These are phyloP conservation scores for Wickerhamiella azymoides DNA, from an alignment of 805 yeast species.

Conservation along the genomic window DNA sequence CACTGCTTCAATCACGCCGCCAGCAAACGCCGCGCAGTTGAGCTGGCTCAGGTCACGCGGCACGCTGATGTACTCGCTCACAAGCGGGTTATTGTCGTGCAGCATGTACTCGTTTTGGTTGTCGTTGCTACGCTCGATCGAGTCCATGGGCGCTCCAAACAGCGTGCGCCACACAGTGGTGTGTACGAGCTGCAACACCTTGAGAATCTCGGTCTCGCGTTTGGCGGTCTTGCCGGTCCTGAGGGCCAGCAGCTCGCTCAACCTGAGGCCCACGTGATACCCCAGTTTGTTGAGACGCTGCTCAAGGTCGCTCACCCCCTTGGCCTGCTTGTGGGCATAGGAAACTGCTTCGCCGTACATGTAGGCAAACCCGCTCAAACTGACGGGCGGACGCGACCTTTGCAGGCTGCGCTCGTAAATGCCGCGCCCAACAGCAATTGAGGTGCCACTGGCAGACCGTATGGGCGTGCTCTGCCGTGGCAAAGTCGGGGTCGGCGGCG, in stretches of 20 bases:
- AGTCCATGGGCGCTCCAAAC: slow-evolving; percentile 64
- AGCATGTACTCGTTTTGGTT: slow-evolving; percentile 64
- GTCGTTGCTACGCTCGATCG: slow-evolving; percentile 57
- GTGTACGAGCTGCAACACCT: slow-evolving; percentile 57
- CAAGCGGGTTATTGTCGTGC: slow-evolving; percentile 56
- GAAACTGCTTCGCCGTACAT: slow-evolving; percentile 58
- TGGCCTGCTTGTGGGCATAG: slow-evolving; percentile 46
- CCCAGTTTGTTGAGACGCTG: slow-evolving; percentile 55
- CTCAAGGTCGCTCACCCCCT: slow-evolving; percentile 53
- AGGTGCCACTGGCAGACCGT: neutral
- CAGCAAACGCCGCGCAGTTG: slow-evolving; percentile 70
- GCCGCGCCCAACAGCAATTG: neutral
- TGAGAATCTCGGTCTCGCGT: slow-evolving; percentile 53
- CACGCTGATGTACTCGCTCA: slow-evolving; percentile 58
- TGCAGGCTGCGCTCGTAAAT: slow-evolving; percentile 60
- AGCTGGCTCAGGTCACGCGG: slow-evolving; percentile 68
- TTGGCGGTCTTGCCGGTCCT: slow-evolving; percentile 56
- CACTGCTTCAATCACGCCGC: slow-evolving; percentile 76
- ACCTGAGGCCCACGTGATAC: slow-evolving; percentile 59
- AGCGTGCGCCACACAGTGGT: slow-evolving; percentile 58
- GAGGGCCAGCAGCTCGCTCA: slow-evolving; percentile 51
- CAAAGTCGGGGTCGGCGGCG: slow-evolving; percentile 5
- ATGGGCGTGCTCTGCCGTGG: neutral
- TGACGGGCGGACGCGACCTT: slow-evolving; percentile 53
- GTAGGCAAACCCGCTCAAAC: slow-evolving; percentile 51